Conservation (phyloP, 1,284 basidiomycete species). For the Schizopora paradoxa region DNA sequence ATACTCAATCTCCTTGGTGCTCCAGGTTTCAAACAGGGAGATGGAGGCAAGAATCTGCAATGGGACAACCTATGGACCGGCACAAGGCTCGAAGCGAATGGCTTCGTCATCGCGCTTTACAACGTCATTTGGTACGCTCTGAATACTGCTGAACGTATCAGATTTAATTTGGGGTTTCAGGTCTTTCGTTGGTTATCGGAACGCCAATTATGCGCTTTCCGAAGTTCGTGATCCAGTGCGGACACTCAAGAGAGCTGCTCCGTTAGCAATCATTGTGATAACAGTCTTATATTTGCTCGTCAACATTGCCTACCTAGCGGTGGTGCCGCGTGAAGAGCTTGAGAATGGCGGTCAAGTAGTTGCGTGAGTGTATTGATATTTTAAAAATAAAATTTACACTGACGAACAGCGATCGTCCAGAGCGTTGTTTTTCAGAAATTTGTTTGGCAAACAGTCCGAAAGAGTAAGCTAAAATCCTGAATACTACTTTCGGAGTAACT, state of each 20-base stretch:
- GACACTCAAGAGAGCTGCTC: constrained; percentile 62
- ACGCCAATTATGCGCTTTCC: constrained; percentile 66
- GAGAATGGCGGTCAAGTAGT: constrained; percentile 53
- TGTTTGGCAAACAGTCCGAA: constrained; percentile 56
- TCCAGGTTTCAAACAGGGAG: constrained; percentile 39
- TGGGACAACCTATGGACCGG: constrained; percentile 56
- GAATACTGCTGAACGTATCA: not conserved
- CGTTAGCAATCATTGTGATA: constrained; percentile 53
- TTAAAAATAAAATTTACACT: not conserved
- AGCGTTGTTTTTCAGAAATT: constrained; percentile 62
- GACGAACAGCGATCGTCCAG: constrained; percentile 26
- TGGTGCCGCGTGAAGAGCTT: constrained; percentile 61
- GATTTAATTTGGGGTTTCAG: constrained; percentile 29
- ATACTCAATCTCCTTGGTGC: constrained; percentile 48
- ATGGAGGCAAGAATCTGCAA: constrained; percentile 45
- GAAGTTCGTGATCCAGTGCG: constrained; percentile 61
- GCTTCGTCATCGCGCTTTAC: constrained; percentile 57
- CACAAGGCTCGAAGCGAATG: constrained; percentile 41
- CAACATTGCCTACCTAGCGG: constrained; percentile 66
- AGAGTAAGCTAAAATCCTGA: constrained; percentile 41
- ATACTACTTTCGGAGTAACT: not conserved
- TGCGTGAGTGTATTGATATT: constrained; percentile 41
- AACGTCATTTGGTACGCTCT: constrained; percentile 55
- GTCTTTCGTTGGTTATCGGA: constrained; percentile 66
- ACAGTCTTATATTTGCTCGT: constrained; percentile 53